These are phyloP conservation scores for Phytophthora palmivora DNA, from an alignment of 352 stramenopile species.

Conservation along the genomic window DNA sequence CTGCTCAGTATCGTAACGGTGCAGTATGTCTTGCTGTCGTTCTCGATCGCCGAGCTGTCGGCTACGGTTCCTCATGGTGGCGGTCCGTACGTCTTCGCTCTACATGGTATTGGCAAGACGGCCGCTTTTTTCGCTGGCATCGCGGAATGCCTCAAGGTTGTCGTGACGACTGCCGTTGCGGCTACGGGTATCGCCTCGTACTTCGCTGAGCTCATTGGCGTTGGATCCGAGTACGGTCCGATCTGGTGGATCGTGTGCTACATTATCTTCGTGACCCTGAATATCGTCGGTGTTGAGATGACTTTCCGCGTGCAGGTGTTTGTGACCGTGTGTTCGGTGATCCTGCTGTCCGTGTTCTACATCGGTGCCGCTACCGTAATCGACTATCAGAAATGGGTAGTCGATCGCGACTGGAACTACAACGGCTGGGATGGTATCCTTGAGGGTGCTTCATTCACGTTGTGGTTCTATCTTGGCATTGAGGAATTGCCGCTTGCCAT, in stretches of 20 bases:
- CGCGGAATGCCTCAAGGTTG: constrained; percentile 67
- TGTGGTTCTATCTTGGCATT: constrained; percentile 49
- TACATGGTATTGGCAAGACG: no score
- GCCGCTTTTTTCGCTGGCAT: constrained; percentile 57
- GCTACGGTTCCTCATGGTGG: constrained; percentile 49
- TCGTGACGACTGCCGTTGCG: constrained; percentile 57
- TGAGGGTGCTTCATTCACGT: constrained; percentile 57
- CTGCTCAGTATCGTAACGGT: constrained; percentile 63
- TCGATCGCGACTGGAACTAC: no score
- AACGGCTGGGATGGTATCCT: constrained; percentile 50
- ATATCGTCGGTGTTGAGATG: constrained; percentile 57
- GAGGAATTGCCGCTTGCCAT: constrained; percentile 58
- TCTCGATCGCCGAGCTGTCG: constrained; percentile 68
- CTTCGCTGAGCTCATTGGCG: constrained; percentile 49
- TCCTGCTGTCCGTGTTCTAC: constrained; percentile 65
- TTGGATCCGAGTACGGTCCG: constrained; percentile 34
- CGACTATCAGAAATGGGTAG: constrained; percentile 56
- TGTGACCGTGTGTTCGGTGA: constrained; percentile 48
- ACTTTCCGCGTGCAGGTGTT: constrained; percentile 65
- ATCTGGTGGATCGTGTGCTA: constrained; percentile 62
- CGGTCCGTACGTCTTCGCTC: constrained; percentile 62
- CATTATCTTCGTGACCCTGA: no score
- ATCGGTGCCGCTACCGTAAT: constrained; percentile 49
- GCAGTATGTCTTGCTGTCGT: constrained; percentile 64
- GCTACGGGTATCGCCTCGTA: constrained; percentile 61